Percentiles rank a stretch among this genome's conserved stretches.
Conservation (phyloP, 805 yeast species). For the Yueomyces sinensis region DNA sequence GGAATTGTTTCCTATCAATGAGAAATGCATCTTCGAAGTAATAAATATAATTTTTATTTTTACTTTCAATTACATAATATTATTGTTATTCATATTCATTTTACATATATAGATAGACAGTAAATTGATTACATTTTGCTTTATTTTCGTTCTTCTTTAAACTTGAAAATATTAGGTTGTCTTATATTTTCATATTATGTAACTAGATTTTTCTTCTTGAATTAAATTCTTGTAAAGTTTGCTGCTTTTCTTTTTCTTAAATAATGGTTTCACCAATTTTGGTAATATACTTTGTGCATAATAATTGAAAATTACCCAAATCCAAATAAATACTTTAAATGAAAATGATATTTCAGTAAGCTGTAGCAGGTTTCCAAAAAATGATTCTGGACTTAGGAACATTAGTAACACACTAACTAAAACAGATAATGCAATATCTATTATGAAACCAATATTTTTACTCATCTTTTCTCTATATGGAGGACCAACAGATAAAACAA, state of each 20-base stretch:
- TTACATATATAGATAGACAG: too few species aligned
- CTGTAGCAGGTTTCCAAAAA: slow-evolving; percentile 61
- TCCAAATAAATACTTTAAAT: slow-evolving; percentile 40
- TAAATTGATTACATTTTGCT: too few species aligned
- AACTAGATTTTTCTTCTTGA: neutral
- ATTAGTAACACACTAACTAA: slow-evolving; percentile 41
- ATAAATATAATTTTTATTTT: too few species aligned
- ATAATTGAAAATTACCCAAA: slow-evolving; percentile 37
- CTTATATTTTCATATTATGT: too few species aligned
- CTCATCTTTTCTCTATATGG: slow-evolving; percentile 76
- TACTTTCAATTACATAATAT: too few species aligned
- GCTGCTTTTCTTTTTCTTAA: slow-evolving; percentile 26
- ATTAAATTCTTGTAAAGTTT: slow-evolving; percentile 26
- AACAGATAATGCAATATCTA: slow-evolving; percentile 40
- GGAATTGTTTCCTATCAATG: slow-evolving; percentile 89
- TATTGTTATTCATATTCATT: too few species aligned
- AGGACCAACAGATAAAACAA: slow-evolving; percentile 80
- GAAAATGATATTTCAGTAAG: slow-evolving; percentile 43
- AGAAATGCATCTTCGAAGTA: slow-evolving; percentile 44
- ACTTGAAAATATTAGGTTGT: too few species aligned
- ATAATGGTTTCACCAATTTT: slow-evolving; percentile 17
- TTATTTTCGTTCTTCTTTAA: too few species aligned
- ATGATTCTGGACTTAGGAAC: slow-evolving; percentile 35
- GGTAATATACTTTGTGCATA: slow-evolving; percentile 25
- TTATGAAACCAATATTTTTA: slow-evolving; percentile 57